These are phyloP conservation scores for Coemansia sp. DNA, from an alignment of 192 early-diverging fungal species.

Conservation along the genomic window DNA sequence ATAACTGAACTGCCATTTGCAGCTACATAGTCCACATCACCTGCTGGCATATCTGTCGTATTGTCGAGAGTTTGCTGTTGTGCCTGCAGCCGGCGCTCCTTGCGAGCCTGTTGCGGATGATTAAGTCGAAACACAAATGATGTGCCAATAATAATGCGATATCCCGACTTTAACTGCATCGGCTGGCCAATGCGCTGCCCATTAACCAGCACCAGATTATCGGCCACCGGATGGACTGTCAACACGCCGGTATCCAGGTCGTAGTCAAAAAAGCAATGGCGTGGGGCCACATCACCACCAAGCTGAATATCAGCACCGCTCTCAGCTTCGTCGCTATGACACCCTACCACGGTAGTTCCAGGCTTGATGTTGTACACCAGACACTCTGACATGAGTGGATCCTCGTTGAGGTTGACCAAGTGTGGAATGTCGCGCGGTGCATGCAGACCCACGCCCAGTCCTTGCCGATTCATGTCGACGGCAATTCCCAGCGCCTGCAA, in stretches of 20 bases:
- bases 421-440: conserved; percentile 80
- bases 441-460: conserved; percentile 64
- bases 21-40: neutral
- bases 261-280: conserved; percentile 79
- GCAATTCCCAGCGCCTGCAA: conserved; percentile 79
- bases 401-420: conserved; percentile 86
- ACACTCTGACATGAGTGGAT: conserved; percentile 87
- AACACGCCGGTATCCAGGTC: conserved; percentile 49
- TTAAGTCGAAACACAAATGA: conserved; percentile 85
- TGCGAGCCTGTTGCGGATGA: conserved; percentile 75
- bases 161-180: conserved; percentile 65
- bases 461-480: conserved; percentile 63
- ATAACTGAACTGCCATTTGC: neutral
- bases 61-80: neutral
- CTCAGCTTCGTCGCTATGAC: conserved; percentile 41
- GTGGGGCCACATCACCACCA: conserved; percentile 60
- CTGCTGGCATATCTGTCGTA: too few relatives aligned
- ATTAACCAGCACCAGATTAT: conserved; percentile 74
- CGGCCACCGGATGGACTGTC: conserved; percentile 60
- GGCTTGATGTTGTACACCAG: conserved; percentile 83
- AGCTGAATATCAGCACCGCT: conserved; percentile 53
- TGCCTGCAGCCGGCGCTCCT: conserved; percentile 25
- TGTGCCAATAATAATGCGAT: conserved; percentile 76
- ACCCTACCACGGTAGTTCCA: conserved; percentile 71
- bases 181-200: conserved; percentile 65